phyloP scores from a whole-genome alignment of 345 rosid genomes.

The Salix caprea region DNA sequence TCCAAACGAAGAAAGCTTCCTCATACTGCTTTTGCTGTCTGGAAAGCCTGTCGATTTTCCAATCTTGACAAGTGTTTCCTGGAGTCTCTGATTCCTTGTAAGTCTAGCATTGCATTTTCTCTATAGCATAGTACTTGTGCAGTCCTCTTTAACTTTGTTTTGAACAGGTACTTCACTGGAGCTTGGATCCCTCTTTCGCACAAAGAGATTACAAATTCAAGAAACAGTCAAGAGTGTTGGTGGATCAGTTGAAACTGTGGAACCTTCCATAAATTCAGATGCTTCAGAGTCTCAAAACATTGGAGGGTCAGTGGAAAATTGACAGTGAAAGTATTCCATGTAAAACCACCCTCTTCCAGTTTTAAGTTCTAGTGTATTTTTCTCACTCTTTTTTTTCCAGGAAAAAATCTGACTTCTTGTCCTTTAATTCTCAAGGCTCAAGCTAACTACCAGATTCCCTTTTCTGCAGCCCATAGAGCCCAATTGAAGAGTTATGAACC shows the following conservation, averaged over 20 bases:
- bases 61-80: slow-evolving; percentile 33
- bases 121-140: background rate
- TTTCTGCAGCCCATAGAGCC: too few species aligned
- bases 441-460: too few species aligned
- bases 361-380: too few species aligned
- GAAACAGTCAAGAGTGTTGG: slow-evolving; percentile 7
- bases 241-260: slow-evolving; percentile 1
- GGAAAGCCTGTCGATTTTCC: slow-evolving; percentile 39
- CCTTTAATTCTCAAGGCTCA: too few species aligned
- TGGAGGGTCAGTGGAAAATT: slow-evolving; percentile 11
- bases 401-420: too few species aligned
- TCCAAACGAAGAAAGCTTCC: slow-evolving; percentile 46
- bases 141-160: slow-evolving; percentile 24
- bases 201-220: slow-evolving; percentile 19
- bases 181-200: slow-evolving; percentile 42
- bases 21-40: slow-evolving; percentile 32
- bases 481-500: too few species aligned
- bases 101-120: slow-evolving; percentile 15
- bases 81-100: slow-evolving; percentile 64
- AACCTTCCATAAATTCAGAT: background rate
- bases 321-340: too few species aligned
- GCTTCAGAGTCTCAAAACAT: background rate
- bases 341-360: too few species aligned
- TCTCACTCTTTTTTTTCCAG: too few species aligned
- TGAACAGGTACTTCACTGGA: slow-evolving; percentile 48